These are phyloP conservation scores for Neoarthrinium moseri DNA, from an alignment of 2,329 filamentous ascomycete species.

Conservation along the genomic window DNA sequence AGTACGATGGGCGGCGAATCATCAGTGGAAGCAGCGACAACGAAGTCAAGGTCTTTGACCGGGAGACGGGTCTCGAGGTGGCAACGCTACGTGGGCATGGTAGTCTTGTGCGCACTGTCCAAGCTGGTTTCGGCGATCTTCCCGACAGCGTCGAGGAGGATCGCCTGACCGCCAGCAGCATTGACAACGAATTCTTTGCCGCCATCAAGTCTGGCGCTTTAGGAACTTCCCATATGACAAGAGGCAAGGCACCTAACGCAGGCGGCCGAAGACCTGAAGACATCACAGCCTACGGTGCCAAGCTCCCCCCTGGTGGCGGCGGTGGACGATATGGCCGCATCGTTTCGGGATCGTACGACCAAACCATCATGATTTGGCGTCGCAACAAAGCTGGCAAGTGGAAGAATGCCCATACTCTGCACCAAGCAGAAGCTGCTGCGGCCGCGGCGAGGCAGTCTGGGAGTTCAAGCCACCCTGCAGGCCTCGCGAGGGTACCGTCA, in stretches of 20 bases:
- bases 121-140: slow-evolving; percentile 89
- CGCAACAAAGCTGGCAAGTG: slow-evolving; percentile 82
- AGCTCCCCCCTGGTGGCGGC: slow-evolving; percentile 85
- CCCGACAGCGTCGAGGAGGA: slow-evolving; percentile 78
- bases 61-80: slow-evolving; percentile 80
- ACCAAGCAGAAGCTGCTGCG: slow-evolving; percentile 68
- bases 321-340: slow-evolving; percentile 91
- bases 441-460: slow-evolving; percentile 38
- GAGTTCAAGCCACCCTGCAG: background rate
- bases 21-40: slow-evolving; percentile 96
- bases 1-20: slow-evolving; percentile 90
- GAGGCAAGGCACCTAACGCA: slow-evolving; percentile 55
- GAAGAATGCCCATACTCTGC: slow-evolving; percentile 72
- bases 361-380: slow-evolving; percentile 93
- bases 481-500: background rate
- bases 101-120: slow-evolving; percentile 87
- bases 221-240: slow-evolving; percentile 31
- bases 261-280: slow-evolving; percentile 75
- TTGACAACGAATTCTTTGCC: slow-evolving; percentile 72
- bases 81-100: slow-evolving; percentile 80
- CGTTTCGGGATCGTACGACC: slow-evolving; percentile 94
- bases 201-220: slow-evolving; percentile 53
- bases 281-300: slow-evolving; percentile 78
- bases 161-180: slow-evolving; percentile 65
- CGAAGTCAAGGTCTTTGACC: slow-evolving; percentile 93